A percentile compares a stretch with the other conserved stretches of the same genome.
phyloP scores from a whole-genome alignment of 139 green algal species.

The Gonium pectorale region DNA sequence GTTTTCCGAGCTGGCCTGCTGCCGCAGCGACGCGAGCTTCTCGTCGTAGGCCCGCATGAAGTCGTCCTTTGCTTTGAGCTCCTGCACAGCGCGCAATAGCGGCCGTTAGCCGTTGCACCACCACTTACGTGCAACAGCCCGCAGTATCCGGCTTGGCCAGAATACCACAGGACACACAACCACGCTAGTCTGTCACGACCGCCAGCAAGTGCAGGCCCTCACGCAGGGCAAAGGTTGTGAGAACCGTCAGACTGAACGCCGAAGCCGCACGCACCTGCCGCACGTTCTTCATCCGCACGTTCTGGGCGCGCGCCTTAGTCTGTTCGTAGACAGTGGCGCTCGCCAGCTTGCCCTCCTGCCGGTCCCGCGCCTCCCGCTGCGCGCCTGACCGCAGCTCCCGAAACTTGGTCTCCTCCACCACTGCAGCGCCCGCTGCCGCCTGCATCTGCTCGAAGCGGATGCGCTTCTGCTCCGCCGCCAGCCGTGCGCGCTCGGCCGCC shows the following conservation, averaged over 20 bases:
- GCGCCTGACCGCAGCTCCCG: constrained; percentile 53
- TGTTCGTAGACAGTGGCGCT: constrained; percentile 42
- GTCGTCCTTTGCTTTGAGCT: constrained; percentile 48
- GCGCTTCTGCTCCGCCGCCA: constrained; percentile 64
- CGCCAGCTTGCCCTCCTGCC: constrained; percentile 49
- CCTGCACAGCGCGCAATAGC: too few species aligned
- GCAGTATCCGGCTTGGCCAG: too few species aligned
- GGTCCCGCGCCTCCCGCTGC: constrained; percentile 43
- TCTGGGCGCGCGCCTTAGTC: constrained; percentile 67
- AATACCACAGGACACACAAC: too few species aligned
- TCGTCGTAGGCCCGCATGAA: constrained; percentile 63
- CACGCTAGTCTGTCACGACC: too few species aligned
- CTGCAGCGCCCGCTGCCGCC: constrained; percentile 52
- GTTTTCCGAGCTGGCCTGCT: neutral
- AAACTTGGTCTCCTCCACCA: constrained; percentile 66
- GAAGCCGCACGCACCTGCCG: constrained; percentile 57
- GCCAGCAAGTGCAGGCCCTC: too few species aligned
- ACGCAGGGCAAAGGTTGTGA: too few species aligned
- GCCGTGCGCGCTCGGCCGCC: constrained; percentile 60
- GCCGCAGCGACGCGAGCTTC: constrained; percentile 40
- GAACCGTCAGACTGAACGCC: too few species aligned
- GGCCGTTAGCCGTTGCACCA: too few species aligned
- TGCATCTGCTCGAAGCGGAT: constrained; percentile 74
- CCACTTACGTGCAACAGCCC: too few species aligned
- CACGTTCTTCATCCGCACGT: constrained; percentile 73